Evolutionary conservation across 2,329 filamentous ascomycete species (phyloP).

Genomic region (Cercospora berteroae): DNA sequence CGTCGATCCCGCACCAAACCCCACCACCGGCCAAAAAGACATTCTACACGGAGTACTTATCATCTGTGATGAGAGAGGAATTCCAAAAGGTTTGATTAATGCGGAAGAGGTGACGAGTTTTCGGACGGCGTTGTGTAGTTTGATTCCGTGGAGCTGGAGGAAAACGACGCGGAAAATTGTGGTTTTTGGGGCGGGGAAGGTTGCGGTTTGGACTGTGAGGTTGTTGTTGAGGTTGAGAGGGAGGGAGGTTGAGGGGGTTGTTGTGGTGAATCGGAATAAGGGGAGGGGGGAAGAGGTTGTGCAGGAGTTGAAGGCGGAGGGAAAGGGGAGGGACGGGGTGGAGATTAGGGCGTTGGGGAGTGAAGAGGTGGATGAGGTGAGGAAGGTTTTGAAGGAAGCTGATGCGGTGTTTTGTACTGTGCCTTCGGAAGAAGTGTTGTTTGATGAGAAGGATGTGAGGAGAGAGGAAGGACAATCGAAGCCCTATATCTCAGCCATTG

Average conservation of each 20-base stretch:
- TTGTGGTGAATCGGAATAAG: constrained; percentile 31
- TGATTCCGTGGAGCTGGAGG: constrained; percentile 51
- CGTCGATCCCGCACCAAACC: constrained; percentile 18
- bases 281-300: constrained; percentile 15
- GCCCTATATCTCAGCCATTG: constrained; percentile 34
- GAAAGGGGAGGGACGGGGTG: constrained; percentile 1
- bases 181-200: constrained; percentile 51
- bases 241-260: constrained; percentile 36
- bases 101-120: constrained; percentile 76
- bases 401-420: constrained; percentile 54
- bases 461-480: constrained; percentile 4
- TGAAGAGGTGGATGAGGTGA: constrained; percentile 23
- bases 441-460: constrained; percentile 33
- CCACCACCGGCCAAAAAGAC: neutral
- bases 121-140: constrained; percentile 71
- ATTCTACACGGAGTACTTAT: constrained; percentile 17
- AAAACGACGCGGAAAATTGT: constrained; percentile 38
- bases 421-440: constrained; percentile 47
- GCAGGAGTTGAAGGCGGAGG: constrained; percentile 3
- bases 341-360: neutral
- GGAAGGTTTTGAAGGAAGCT: constrained; percentile 34
- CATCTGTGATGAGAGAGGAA: constrained; percentile 10
- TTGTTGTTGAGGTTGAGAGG: constrained; percentile 43
- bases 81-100: constrained; percentile 49
- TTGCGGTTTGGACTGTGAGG: constrained; percentile 52